Evolutionary conservation across 2,329 filamentous ascomycete genomes (phyloP).

Genomic region (Bipolaris sorokiniana): DNA sequence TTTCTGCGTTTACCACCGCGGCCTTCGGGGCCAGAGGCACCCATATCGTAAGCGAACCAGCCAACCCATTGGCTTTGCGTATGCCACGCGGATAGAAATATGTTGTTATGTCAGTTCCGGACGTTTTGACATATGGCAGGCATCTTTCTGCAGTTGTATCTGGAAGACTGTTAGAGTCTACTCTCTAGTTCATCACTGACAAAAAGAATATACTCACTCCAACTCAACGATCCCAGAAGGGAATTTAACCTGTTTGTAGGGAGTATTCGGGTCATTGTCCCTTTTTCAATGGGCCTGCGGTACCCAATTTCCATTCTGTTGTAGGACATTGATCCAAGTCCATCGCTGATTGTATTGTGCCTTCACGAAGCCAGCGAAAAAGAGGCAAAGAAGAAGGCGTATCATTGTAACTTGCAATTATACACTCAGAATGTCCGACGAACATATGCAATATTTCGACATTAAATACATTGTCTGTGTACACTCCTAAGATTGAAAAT

Average conservation of each 20-base stretch:
- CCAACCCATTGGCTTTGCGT: not conserved
- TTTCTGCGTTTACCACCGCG: no score
- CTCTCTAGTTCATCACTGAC: no score
- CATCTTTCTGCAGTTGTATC: constrained; percentile 1
- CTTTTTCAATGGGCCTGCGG: no score
- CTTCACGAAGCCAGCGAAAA: not conserved
- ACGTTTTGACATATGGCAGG: constrained; percentile 5
- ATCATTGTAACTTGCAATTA: not conserved
- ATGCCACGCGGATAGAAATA: not conserved
- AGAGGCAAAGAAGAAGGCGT: not conserved
- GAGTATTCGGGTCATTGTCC: no score
- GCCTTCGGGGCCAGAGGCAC: not conserved
- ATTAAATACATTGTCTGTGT: no score
- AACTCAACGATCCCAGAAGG: not conserved
- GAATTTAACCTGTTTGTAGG: no score
- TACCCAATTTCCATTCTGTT: not conserved
- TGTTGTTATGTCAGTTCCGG: not conserved
- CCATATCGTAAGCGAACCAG: not conserved
- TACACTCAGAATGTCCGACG: no score
- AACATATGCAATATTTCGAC: no score
- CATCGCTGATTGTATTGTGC: constrained; percentile 1
- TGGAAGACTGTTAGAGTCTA: not conserved
- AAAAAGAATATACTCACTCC: not conserved
- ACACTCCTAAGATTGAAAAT: no score
- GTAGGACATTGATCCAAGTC: not conserved